Percentiles rank a stretch among this genome's conserved stretches.
phyloP scores from a whole-genome alignment of 2,329 filamentous ascomycete genomes.

The Microdochium nivale region DNA sequence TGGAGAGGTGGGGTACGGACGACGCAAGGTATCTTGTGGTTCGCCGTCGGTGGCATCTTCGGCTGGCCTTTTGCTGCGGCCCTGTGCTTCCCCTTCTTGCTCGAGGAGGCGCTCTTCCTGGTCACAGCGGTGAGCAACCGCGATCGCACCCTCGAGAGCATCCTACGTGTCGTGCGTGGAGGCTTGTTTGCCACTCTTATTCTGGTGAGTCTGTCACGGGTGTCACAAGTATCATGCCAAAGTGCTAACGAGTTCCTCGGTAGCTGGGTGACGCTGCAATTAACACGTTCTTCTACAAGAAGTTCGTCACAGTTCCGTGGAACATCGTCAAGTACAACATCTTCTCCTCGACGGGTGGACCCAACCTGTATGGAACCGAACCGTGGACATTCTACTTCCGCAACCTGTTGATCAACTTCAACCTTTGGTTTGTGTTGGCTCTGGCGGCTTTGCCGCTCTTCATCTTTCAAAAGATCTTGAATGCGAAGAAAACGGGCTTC shows the following conservation, averaged over 20 bases:
- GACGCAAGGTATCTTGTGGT: conserved; percentile 80
- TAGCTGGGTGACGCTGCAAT: conserved; percentile 61
- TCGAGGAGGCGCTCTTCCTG: conserved; percentile 63
- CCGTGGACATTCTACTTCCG: conserved; percentile 95
- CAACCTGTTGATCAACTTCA: conserved; percentile 90
- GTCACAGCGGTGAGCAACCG: conserved; percentile 35
- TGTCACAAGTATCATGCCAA: neutral
- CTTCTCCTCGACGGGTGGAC: conserved; percentile 72
- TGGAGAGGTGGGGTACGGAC: conserved; percentile 75
- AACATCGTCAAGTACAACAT: conserved; percentile 97
- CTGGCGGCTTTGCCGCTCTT: conserved; percentile 68
- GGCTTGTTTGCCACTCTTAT: conserved; percentile 55
- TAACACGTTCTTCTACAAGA: conserved; percentile 81
- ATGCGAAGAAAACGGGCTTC: conserved; percentile 51
- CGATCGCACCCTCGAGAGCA: conserved; percentile 50
- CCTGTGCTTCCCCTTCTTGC: conserved; percentile 68
- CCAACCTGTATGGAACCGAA: conserved; percentile 90
- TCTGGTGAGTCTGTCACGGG: conserved; percentile 45
- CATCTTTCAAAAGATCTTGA: conserved; percentile 59
- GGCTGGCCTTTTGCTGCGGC: conserved; percentile 94
- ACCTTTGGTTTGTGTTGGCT: conserved; percentile 83
- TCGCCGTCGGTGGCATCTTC: conserved; percentile 73
- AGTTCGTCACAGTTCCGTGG: conserved; percentile 68
- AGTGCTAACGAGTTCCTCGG: conserved; percentile 5
- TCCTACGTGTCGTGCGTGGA: conserved; percentile 59